These are phyloP conservation scores for Lathyrus sativus DNA, from an alignment of 306 rosid species.

Conservation along the genomic window DNA sequence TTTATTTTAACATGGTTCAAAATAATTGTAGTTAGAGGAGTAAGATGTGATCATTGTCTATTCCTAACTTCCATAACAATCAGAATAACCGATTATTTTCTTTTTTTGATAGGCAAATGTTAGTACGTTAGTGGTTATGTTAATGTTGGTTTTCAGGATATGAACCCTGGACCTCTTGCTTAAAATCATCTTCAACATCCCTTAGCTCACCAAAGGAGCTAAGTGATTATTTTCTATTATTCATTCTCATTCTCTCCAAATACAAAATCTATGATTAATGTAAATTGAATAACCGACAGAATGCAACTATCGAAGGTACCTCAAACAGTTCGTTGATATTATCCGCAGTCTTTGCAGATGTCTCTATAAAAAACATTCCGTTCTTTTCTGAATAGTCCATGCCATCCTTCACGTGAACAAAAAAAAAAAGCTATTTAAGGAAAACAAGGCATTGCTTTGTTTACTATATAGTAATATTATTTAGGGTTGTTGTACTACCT, in stretches of 20 bases:
- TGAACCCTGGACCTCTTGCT: too few species aligned
- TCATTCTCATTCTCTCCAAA: conserved; percentile 28
- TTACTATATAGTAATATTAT: conserved; percentile 3
- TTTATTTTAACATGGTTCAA: conserved; percentile 5
- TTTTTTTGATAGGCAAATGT: background rate
- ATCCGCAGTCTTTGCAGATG: conserved; percentile 98
- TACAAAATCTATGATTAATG: conserved; percentile 21
- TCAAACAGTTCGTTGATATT: conserved; percentile 93
- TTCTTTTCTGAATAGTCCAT: conserved; percentile 89
- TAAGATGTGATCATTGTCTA: conserved; percentile 20
- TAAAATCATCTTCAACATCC: too few species aligned
- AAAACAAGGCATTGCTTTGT: conserved; percentile 5
- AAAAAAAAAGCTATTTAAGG: conserved; percentile 11
- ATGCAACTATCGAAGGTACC: conserved; percentile 54
- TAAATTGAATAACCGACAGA: conserved; percentile 24
- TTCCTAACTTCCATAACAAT: conserved; percentile 13
- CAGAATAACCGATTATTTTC: background rate
- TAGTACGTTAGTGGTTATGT: background rate
- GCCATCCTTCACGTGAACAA: conserved; percentile 66
- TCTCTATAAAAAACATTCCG: conserved; percentile 97
- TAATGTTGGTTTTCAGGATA: too few species aligned
- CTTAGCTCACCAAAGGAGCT: too few species aligned
- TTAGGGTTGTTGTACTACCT: conserved; percentile 52
- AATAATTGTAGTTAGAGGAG: conserved; percentile 9
- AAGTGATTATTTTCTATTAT: background rate